Conservation (phyloP, 1,284 basidiomycete genomes). For the Exobasidium cylindrosporum region DNA sequence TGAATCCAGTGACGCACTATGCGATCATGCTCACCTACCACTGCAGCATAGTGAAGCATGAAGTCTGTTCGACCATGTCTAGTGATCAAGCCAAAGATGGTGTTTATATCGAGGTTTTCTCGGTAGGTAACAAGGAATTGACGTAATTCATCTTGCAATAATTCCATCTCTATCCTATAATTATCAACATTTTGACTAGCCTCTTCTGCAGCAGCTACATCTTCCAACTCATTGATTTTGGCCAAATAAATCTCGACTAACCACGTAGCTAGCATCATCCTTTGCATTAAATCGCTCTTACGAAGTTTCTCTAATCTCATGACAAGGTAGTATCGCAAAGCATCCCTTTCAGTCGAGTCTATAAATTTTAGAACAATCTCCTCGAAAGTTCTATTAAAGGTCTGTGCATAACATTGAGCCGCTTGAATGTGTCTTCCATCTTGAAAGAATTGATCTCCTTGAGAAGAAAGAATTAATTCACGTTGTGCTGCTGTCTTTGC, state of each 20-base stretch:
- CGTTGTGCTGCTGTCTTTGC: slow-evolving; percentile 81
- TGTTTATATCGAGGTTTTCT: slow-evolving; percentile 77
- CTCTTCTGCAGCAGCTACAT: slow-evolving; percentile 70
- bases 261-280: slow-evolving; percentile 99
- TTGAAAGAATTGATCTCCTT: slow-evolving; percentile 79
- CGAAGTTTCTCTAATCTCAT: slow-evolving; percentile 77
- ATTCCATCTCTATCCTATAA: slow-evolving; percentile 71
- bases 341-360: slow-evolving; percentile 86
- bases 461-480: slow-evolving; percentile 76
- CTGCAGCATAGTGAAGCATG: slow-evolving; percentile 82
- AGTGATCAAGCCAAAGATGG: slow-evolving; percentile 86
- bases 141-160: slow-evolving; percentile 86
- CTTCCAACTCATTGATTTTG: slow-evolving; percentile 94
- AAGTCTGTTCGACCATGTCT: slow-evolving; percentile 89
- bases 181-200: slow-evolving; percentile 82
- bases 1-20: slow-evolving; percentile 90
- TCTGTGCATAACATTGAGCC: slow-evolving; percentile 77
- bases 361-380: slow-evolving; percentile 87
- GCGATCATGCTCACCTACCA: slow-evolving; percentile 75
- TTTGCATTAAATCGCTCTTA: slow-evolving; percentile 79
- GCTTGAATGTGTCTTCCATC: slow-evolving; percentile 82
- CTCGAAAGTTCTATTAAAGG: slow-evolving; percentile 74
- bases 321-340: slow-evolving; percentile 83
- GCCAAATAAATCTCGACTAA: slow-evolving; percentile 94
- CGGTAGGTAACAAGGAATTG: slow-evolving; percentile 89